Base-by-base conservation (phyloP, 768 basidiomycete genomes). In the Boletus fagicola region DNA sequence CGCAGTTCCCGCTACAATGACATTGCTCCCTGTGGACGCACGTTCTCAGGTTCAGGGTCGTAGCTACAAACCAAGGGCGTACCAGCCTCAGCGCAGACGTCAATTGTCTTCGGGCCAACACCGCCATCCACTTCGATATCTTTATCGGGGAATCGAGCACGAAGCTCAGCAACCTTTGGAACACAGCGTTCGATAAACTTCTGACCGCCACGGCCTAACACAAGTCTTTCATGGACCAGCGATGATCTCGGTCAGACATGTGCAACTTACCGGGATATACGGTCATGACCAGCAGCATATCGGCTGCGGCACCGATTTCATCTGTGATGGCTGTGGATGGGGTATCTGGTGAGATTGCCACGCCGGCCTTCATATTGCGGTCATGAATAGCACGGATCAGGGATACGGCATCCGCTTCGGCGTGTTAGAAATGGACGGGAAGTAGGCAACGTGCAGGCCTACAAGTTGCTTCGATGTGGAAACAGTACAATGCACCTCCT, bases 41-140 rank as follows among this genome's bases (percentile, higher is more conserved):
- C 4, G 39, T 18, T 15, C 24, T 64, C 30, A 60, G 43, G 40
- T 49, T 44, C 33, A n/a, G 13, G 8, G 18, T 5, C 43, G 45
- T 11, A 22, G 28, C 53, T 26, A 38, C 26, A n/a, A 28, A 54
- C 33, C 44, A 50, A 33, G 49, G 15, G 63, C 74, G 49, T 64
- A 89, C 94, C 95, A 39, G 96, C 97, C 55, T 91, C 76, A 2
- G 97, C 95, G 66, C 97, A 98, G 52, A 79, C 79, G 65, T 81
- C 89, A 56, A 97, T 82, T 3, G 94, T 98, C 62, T 88, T 88
- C 5, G 91, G 90, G 7, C 94, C 90, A n/a, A 99, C 90, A 39
- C 97, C 97, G 33, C 97, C 97, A 70, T 99, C 97, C 50, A 99
- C 97, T 74, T 99, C 93, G 58, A 99, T 98, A 68, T 98, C 92